Conservation (phyloP, 768 basidiomycete genomes). For the Austroboletus eburneus region DNA sequence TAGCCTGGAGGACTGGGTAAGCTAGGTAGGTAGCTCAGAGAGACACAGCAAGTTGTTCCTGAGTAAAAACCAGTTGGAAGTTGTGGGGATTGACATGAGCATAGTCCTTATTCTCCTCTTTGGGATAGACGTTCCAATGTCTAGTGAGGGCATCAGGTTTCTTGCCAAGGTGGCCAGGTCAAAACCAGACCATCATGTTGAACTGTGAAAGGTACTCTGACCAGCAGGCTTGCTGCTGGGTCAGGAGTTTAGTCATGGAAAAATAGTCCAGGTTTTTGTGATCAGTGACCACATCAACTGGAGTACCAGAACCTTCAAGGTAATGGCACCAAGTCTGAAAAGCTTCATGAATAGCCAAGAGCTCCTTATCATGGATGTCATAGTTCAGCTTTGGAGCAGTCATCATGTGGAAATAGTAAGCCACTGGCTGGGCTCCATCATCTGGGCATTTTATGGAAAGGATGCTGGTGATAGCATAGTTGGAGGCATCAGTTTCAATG, state of each 20-base stretch:
- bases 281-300: background rate
- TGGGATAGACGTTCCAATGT: constrained; percentile 1
- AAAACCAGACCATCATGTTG: too few species aligned
- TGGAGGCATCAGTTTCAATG: background rate
- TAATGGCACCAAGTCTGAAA: background rate
- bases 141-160: constrained; percentile 1
- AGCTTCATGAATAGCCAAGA: too few species aligned
- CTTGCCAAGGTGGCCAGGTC: background rate
- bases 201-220: too few species aligned
- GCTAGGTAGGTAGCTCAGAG: background rate
- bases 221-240: too few species aligned
- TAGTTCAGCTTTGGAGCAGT: background rate
- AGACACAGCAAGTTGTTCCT: background rate
- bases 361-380: too few species aligned
- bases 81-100: background rate
- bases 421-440: background rate
- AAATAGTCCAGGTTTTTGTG: constrained; percentile 1
- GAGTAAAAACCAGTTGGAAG: background rate
- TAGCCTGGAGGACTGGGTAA: too few species aligned
- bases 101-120: constrained; percentile 3
- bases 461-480: background rate
- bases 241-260: too few species aligned
- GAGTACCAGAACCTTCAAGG: background rate
- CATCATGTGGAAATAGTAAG: background rate
- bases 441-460: background rate